Evolutionary conservation across 2,329 filamentous ascomycete species (phyloP), one percentile per base, ranked within the genome.

Genomic region (Xylaria arbuscula): DNA sequence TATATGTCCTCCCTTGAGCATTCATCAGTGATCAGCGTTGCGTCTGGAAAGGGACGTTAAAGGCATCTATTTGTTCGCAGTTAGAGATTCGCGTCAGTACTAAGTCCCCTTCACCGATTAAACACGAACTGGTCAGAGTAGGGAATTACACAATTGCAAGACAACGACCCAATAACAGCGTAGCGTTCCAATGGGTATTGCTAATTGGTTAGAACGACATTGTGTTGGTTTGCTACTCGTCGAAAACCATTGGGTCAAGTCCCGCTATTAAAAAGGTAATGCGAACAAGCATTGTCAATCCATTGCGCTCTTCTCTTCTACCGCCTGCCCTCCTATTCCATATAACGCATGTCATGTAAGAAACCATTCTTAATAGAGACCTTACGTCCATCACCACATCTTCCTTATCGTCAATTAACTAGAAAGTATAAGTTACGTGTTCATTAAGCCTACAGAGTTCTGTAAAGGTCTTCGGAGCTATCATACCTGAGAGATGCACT

Each of bases 401-500:
- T 42, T 42, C 36, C 10, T 32, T n/a, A 5, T 24, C 2, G 9
- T 47, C n/a, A 24, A 47, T n/a, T 54, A 13, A 38, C 62, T 59
- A n/a, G 22, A 53, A 53, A 53, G 47, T 59, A 59, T 64, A 45
- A 47, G 54, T 47, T 13, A 28, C 45, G 34, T 7, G 45, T 53
- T 53, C 54, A 53, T 8, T 32, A 17, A 64, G 42, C 53, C 9
- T 28, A 19, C 19, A 50, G 32, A 32, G 9, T 59, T 53, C 47
- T 58, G 47, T 54, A 24, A 45, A 45, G 24, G 24, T 36, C 24
- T 64, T 8, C 36, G 24, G 34, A 22, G 53, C 40, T 1, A 28
- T 47, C 62, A 58, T 53, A 64, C 62, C 62, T 54, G 45, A 61
- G 10, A 40, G 22, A 38, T 47, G 40, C 17, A 13, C 17, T 11